Conservation (phyloP, 148 eudicot species). For the Chenopodium berlandieri region DNA sequence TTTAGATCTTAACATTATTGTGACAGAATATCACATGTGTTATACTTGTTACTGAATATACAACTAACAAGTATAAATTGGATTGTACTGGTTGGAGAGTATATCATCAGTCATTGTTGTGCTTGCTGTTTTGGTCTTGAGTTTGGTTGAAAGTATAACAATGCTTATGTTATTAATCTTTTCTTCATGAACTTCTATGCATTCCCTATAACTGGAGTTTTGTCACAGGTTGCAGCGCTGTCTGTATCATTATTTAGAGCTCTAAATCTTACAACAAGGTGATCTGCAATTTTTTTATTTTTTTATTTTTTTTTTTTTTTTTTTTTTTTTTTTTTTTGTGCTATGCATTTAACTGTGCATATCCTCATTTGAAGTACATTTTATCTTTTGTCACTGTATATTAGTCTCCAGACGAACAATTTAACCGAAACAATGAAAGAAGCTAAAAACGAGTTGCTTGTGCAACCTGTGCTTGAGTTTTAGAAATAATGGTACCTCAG, state of each 20-base stretch:
- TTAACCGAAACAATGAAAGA: neutral
- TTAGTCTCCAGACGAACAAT: neutral
- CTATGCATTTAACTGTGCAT: neutral
- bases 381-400: neutral
- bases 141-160: neutral
- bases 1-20: neutral
- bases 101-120: neutral
- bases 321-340: too few species aligned
- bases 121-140: neutral
- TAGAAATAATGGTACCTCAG: neutral
- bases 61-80: neutral
- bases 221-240: constrained; percentile 76
- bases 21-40: neutral
- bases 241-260: constrained; percentile 89
- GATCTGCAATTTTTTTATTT: neutral
- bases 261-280: constrained; percentile 84
- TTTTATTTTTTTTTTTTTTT: neutral
- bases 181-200: neutral
- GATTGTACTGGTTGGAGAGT: neutral
- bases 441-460: neutral
- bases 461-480: neutral
- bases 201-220: neutral
- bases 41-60: neutral
- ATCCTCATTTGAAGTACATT: neutral
- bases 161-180: neutral